Conservation (phyloP, 2,329 filamentous ascomycete genomes). For the Claviceps digitariae region DNA sequence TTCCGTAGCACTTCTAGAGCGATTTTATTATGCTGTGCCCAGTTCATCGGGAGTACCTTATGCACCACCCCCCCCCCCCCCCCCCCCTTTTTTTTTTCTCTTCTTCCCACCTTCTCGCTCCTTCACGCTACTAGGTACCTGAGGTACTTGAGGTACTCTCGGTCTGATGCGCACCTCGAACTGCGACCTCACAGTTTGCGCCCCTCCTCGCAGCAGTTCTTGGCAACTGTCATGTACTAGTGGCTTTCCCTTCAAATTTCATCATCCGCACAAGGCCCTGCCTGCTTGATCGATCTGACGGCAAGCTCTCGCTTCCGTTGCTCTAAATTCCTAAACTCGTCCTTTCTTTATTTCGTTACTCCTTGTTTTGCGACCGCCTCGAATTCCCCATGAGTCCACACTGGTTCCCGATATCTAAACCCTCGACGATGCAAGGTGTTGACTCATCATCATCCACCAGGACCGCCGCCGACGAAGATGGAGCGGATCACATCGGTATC, state of each 20-base stretch:
- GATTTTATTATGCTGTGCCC: too few species aligned
- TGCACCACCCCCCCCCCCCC: too few species aligned
- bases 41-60: too few species aligned
- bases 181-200: constrained; percentile 3
- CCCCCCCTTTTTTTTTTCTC: not conserved
- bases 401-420: constrained; percentile 11
- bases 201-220: constrained; percentile 9
- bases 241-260: constrained; percentile 17
- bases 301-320: too few species aligned
- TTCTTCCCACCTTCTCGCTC: not conserved
- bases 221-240: constrained; percentile 28
- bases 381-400: not conserved
- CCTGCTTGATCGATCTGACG: not conserved
- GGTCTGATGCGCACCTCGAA: constrained; percentile 13
- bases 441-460: constrained; percentile 38
- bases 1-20: too few species aligned
- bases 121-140: not conserved
- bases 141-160: constrained; percentile 3
- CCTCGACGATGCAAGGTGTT: constrained; percentile 31
- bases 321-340: not conserved
- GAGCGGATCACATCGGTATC: constrained; percentile 64
- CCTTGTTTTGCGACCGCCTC: not conserved
- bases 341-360: not conserved
- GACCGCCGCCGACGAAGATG: constrained; percentile 54
- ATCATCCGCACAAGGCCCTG: constrained; percentile 14